These are phyloP conservation scores for Podosphaera xanthii DNA, from an alignment of 2,329 filamentous ascomycete genomes.

Conservation along the genomic window DNA sequence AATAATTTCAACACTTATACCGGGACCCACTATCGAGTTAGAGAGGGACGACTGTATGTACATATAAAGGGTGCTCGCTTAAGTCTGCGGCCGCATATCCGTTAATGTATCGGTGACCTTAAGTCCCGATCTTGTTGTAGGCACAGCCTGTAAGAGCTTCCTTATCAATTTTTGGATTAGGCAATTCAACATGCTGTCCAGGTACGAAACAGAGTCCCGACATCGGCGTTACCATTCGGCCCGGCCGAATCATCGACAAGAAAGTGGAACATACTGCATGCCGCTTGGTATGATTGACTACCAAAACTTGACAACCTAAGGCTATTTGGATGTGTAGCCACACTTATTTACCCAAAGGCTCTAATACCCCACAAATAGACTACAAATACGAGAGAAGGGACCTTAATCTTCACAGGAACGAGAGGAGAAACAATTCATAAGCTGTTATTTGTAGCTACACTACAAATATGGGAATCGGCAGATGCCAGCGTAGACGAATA, in stretches of 20 bases:
- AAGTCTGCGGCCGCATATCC: too few species aligned
- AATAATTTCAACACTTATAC: too few species aligned
- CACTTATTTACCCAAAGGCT: neutral
- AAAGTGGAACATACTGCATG: neutral
- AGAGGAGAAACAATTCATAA: neutral
- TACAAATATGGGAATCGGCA: neutral
- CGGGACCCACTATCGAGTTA: too few species aligned
- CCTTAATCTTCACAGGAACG: neutral
- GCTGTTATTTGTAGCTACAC: neutral
- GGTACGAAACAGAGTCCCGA: too few species aligned
- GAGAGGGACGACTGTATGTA: too few species aligned
- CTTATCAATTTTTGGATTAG: too few species aligned
- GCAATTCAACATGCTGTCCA: too few species aligned
- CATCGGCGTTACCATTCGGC: too few species aligned
- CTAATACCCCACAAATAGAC: neutral
- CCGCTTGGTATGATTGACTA: neutral
- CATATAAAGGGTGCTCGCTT: too few species aligned
- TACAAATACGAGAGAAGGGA: neutral
- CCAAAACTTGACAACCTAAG: neutral
- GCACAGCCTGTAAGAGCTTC: too few species aligned
- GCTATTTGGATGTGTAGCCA: neutral
- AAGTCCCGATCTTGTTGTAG: too few species aligned
- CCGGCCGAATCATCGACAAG: neutral
- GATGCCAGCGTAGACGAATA: neutral
- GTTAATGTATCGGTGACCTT: too few species aligned